A percentile compares a stretch with the other conserved stretches of the same genome.
Evolutionary conservation across 768 basidiomycete genomes (phyloP).

Genomic region (Podaxis sp.): DNA sequence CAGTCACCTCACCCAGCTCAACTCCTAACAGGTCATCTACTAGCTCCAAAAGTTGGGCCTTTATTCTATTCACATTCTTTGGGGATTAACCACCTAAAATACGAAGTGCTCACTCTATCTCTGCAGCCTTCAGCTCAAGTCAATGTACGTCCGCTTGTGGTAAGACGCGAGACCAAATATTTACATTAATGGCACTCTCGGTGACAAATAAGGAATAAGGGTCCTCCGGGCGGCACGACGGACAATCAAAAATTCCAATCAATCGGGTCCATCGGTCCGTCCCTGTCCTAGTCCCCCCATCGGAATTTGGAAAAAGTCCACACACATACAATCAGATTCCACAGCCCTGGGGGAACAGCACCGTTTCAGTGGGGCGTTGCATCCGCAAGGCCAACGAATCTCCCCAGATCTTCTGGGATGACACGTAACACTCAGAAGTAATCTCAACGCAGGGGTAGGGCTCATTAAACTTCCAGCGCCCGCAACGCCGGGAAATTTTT

Average conservation of each 20-base stretch:
- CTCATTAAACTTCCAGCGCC: background rate
- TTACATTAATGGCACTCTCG: conserved; percentile 2
- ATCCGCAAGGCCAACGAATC: background rate
- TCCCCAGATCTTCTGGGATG: background rate
- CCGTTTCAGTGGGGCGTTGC: background rate
- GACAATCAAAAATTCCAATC: background rate
- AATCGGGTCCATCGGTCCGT: conserved; percentile 12
- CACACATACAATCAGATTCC: background rate
- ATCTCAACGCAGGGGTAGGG: background rate
- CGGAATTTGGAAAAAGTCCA: background rate
- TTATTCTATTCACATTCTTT: background rate
- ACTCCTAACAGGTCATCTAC: background rate
- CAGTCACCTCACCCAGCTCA: conserved; percentile 7
- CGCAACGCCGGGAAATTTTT: background rate
- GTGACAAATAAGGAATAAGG: conserved; percentile 7
- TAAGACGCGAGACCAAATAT: conserved; percentile 9
- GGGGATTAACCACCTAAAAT: conserved; percentile 7
- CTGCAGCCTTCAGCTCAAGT: background rate
- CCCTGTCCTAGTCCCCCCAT: background rate
- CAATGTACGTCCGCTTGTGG: background rate
- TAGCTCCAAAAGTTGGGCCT: background rate
- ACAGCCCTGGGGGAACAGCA: conserved; percentile 5
- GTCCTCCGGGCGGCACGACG: background rate
- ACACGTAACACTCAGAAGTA: background rate
- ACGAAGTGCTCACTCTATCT: background rate